phyloP scores from a whole-genome alignment of 2,329 filamentous ascomycete genomes.

The Fusarium sambucinum region DNA sequence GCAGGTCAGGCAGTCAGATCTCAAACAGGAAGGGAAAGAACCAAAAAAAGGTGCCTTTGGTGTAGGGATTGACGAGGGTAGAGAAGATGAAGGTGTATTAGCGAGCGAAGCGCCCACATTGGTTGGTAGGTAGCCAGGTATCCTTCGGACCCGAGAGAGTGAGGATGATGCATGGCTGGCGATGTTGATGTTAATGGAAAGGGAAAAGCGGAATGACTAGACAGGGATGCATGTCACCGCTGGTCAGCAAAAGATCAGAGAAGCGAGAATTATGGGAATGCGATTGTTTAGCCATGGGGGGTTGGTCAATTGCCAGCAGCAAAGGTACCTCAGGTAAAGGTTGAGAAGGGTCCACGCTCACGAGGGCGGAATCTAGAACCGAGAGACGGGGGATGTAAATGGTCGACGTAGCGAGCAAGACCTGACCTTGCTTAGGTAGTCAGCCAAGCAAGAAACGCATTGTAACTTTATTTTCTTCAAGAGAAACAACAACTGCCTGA shows the following conservation, averaged over 20 bases:
- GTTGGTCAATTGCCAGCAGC: slow-evolving; percentile 11
- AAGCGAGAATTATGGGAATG: slow-evolving; percentile 42
- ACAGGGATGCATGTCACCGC: slow-evolving; percentile 35
- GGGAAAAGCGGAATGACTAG: slow-evolving; percentile 19
- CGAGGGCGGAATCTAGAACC: slow-evolving; percentile 41
- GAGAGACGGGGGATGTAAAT: slow-evolving; percentile 33
- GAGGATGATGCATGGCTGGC: slow-evolving; percentile 3
- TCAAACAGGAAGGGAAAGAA: slow-evolving; percentile 2
- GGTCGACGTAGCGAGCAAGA: slow-evolving; percentile 39
- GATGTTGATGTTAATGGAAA: slow-evolving; percentile 6
- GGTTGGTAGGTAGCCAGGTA: not conserved
- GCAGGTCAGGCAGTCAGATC: slow-evolving; percentile 10
- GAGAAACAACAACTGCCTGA: not conserved
- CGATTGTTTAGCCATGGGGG: slow-evolving; percentile 9
- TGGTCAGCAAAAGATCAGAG: slow-evolving; percentile 21
- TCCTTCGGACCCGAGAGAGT: slow-evolving; percentile 13
- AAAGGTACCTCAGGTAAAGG: slow-evolving; percentile 7
- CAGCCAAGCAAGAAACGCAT: not conserved
- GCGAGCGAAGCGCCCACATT: slow-evolving; percentile 16
- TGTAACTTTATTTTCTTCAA: slow-evolving; percentile 5
- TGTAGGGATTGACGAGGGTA: slow-evolving; percentile 7
- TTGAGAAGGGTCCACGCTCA: slow-evolving; percentile 17
- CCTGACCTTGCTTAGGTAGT: not conserved
- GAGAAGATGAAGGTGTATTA: not conserved
- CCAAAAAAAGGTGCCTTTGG: not conserved